Percentiles rank a stretch among this genome's conserved stretches.
These are phyloP conservation scores for Lactarius quietus DNA, from an alignment of 768 basidiomycete genomes.

Conservation along the genomic window DNA sequence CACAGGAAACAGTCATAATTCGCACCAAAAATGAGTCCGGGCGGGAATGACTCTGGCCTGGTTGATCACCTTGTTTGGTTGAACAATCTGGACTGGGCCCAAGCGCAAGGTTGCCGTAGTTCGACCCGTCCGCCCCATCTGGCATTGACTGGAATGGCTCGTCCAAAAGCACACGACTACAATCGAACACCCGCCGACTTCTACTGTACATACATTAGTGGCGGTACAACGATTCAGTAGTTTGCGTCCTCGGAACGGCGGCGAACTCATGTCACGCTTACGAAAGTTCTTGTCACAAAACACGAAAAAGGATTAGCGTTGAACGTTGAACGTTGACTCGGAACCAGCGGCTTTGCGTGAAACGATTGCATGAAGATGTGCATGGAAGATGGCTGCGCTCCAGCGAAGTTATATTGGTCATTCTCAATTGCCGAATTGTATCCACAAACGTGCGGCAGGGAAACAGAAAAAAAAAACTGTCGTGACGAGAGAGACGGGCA, in stretches of 20 bases:
- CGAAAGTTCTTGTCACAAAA: background rate
- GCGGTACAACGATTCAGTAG: background rate
- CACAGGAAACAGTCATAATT: background rate
- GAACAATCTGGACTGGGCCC: background rate
- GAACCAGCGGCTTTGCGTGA: background rate
- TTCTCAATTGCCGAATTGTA: background rate
- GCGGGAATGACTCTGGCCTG: background rate
- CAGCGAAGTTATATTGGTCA: background rate
- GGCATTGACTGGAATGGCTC: slow-evolving; percentile 2
- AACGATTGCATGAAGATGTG: background rate
- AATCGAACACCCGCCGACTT: background rate
- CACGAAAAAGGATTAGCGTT: background rate
- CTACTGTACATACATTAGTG: background rate
- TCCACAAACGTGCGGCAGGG: slow-evolving; percentile 6
- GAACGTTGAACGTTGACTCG: too few species aligned
- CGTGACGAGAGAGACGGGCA: background rate
- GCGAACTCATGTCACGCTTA: background rate
- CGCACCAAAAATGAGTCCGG: background rate
- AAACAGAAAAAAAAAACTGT: background rate
- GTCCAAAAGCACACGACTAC: background rate
- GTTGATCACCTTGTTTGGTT: background rate
- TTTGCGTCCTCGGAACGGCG: background rate
- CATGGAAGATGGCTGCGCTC: background rate
- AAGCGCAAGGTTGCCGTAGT: background rate
- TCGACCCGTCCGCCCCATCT: background rate